A percentile compares a stretch with the other conserved stretches of the same genome.
These are phyloP conservation scores for Cucurbita argyrosperma DNA, from an alignment of 306 rosid species.

Conservation along the genomic window DNA sequence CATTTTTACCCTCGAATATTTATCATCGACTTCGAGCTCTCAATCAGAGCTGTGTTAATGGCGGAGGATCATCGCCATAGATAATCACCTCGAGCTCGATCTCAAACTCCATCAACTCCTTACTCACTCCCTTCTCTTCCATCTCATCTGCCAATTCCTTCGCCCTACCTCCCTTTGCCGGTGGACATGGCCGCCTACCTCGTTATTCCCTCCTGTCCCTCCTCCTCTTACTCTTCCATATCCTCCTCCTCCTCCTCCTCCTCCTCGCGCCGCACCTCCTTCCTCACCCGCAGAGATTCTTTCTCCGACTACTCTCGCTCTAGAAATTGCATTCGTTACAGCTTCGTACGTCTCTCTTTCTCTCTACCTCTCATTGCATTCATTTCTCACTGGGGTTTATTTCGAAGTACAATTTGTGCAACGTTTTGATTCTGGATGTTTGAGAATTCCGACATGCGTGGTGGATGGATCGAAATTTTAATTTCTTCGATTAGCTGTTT, in stretches of 20 bases:
- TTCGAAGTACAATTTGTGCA: background rate
- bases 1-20: no score
- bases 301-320: constrained; percentile 16
- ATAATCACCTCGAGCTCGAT: background rate
- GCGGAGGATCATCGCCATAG: background rate
- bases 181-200: constrained; percentile 38
- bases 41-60: background rate
- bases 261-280: constrained; percentile 21
- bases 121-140: background rate
- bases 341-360: constrained; percentile 21
- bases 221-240: constrained; percentile 21
- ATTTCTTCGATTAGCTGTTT: no score
- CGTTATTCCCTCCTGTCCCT: constrained; percentile 21
- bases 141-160: background rate
- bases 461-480: background rate
- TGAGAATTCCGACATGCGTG: background rate
- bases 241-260: constrained; percentile 21
- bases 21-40: no score
- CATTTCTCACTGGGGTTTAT: background rate
- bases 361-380: background rate
- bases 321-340: constrained; percentile 12
- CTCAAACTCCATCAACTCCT: background rate
- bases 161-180: background rate
- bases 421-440: no score
- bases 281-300: constrained; percentile 6